Evolutionary conservation across 352 stramenopile species (phyloP).

Genomic region (Phytophthora boehmeriae): DNA sequence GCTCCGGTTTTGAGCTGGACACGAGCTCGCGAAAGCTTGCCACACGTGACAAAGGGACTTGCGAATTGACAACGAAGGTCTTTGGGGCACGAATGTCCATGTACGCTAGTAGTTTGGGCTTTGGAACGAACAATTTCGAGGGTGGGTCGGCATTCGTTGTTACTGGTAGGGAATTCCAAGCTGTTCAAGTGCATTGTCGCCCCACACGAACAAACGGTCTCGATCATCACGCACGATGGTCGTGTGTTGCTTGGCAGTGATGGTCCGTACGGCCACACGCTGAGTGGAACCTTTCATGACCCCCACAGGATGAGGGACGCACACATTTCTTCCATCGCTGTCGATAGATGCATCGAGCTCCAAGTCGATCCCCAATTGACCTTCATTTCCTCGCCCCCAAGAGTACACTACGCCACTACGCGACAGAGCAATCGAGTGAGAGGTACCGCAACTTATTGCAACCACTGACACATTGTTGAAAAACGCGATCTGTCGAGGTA

Average conservation of each 20-base stretch:
- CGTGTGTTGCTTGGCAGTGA: constrained; percentile 38
- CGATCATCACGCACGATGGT: constrained; percentile 54
- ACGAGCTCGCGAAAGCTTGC: constrained; percentile 43
- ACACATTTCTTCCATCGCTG: constrained; percentile 14
- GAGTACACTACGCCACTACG: constrained; percentile 54
- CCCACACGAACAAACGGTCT: constrained; percentile 56
- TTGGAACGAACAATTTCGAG: constrained; percentile 21
- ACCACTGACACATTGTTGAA: constrained; percentile 44
- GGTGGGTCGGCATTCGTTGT: constrained; percentile 6
- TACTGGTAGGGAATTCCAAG: constrained; percentile 34
- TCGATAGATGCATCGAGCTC: constrained; percentile 4
- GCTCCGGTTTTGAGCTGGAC: constrained; percentile 17
- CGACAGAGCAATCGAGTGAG: constrained; percentile 60
- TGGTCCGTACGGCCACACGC: constrained; percentile 39
- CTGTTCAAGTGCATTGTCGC: constrained; percentile 47
- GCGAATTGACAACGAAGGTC: background rate
- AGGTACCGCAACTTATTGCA: constrained; percentile 39
- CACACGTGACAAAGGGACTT: constrained; percentile 16
- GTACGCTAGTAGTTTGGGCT: constrained; percentile 49
- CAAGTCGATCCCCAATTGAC: constrained; percentile 48
- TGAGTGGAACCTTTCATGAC: constrained; percentile 24
- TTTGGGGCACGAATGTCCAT: constrained; percentile 43
- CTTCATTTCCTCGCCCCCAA: constrained; percentile 58
- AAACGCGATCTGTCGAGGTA: constrained; percentile 53
- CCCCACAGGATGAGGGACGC: constrained; percentile 17